phyloP scores from a whole-genome alignment of 2,329 filamentous ascomycete species.

The Endocalyx cinctus region DNA sequence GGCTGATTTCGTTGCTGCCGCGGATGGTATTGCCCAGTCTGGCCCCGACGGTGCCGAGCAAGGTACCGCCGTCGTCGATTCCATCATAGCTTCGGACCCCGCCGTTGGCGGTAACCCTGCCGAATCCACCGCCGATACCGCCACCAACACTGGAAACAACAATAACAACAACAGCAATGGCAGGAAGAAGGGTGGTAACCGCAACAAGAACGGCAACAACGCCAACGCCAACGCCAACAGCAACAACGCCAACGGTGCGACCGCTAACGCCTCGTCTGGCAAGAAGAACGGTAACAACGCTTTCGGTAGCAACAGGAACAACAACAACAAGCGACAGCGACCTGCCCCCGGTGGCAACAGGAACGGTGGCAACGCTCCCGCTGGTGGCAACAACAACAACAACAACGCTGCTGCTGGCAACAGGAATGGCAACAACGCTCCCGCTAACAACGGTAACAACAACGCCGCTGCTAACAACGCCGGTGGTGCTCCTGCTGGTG shows the following conservation, averaged over 20 bases:
- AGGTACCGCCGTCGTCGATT: constrained; percentile 26
- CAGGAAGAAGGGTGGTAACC: neutral
- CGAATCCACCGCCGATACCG: constrained; percentile 1
- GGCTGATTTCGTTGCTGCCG: constrained; percentile 34
- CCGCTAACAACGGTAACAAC: neutral
- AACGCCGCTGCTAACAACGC: too few relatives aligned
- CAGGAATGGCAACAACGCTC: neutral
- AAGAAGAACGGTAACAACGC: neutral
- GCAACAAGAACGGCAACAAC: neutral
- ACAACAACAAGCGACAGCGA: too few relatives aligned
- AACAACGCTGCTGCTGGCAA: neutral
- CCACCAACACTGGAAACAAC: neutral
- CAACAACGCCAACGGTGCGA: neutral
- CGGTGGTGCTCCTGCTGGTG: too few relatives aligned
- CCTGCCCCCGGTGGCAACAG: too few relatives aligned
- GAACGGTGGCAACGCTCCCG: neutral
- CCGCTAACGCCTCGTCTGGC: neutral
- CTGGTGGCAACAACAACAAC: neutral
- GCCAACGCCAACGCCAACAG: neutral
- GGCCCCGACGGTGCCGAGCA: constrained; percentile 20
- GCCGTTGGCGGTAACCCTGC: constrained; percentile 8
- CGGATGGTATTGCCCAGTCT: constrained; percentile 33
- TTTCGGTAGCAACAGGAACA: neutral
- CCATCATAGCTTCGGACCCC: constrained; percentile 17
- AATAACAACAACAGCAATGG: constrained; percentile 7